A percentile compares a stretch with the other conserved stretches of the same genome.
phyloP scores from a whole-genome alignment of 2,329 filamentous ascomycete genomes.

The Botryotinia narcissicola region DNA sequence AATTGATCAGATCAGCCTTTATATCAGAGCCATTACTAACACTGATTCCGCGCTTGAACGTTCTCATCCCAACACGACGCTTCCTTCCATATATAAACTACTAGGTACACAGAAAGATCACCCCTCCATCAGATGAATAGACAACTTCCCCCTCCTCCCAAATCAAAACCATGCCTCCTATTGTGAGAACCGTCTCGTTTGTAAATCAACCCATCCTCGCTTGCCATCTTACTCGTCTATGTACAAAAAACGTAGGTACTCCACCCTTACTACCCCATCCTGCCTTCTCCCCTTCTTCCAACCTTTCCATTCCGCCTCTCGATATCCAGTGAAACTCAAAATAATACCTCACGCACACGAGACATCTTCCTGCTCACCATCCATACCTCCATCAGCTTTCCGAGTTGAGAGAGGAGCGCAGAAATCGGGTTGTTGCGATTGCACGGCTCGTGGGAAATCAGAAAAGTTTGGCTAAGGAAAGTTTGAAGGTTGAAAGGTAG shows the following conservation, averaged over 20 bases:
- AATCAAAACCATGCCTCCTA: background rate
- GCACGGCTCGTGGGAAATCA: background rate
- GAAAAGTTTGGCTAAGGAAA: fast-evolving
- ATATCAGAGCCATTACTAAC: no score
- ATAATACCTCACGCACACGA: background rate
- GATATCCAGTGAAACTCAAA: no score
- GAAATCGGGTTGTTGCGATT: background rate
- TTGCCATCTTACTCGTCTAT: background rate
- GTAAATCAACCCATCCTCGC: background rate
- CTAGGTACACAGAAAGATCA: no score
- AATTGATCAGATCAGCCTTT: no score
- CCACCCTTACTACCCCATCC: no score
- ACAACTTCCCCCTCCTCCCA: background rate
- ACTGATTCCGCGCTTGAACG: no score
- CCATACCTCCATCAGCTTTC: background rate
- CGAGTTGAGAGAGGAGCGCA: background rate
- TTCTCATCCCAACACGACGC: no score
- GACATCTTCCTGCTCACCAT: background rate
- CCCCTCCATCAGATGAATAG: no score
- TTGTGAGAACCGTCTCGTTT: background rate
- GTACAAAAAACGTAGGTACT: no score
- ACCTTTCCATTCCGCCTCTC: no score
- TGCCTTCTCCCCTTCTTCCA: no score
- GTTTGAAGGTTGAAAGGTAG: background rate
- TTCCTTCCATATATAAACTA: no score